Percentiles rank a stretch among this genome's conserved stretches.
Evolutionary conservation across 1,139 yeast species (phyloP).

Genomic region (Taphrina flavorubra): DNA sequence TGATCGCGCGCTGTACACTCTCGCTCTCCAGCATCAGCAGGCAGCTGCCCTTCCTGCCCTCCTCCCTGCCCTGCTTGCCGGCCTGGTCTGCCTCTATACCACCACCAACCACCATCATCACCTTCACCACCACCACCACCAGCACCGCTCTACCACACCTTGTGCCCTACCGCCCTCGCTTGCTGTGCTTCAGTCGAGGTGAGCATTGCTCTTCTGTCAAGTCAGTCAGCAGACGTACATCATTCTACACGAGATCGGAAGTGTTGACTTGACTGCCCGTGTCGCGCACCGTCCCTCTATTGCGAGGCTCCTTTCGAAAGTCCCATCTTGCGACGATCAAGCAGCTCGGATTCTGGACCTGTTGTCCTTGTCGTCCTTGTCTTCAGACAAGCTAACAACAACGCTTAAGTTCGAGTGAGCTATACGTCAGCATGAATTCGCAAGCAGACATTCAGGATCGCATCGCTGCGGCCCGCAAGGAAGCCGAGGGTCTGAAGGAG

Average conservation of each 20-base stretch:
- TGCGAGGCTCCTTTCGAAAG: slow-evolving; percentile 6
- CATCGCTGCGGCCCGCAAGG: slow-evolving; percentile 46
- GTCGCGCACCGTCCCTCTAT: not conserved
- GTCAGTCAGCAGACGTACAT: too few relatives aligned
- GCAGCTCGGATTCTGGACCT: not conserved
- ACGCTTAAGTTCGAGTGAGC: not conserved
- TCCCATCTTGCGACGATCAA: not conserved
- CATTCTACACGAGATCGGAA: too few relatives aligned
- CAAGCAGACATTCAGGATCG: slow-evolving; percentile 44
- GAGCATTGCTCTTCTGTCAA: too few relatives aligned
- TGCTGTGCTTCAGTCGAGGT: too few relatives aligned
- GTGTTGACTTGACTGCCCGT: not conserved
- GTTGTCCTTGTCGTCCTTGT: not conserved
- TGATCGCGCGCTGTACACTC: not conserved
- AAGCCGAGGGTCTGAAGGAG: slow-evolving; percentile 45
- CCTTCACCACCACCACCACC: slow-evolving; percentile 1
- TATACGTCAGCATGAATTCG: slow-evolving; percentile 14
- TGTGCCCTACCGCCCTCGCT: too few relatives aligned
- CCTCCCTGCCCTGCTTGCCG: slow-evolving; percentile 2
- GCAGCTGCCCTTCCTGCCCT: not conserved
- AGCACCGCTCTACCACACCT: too few relatives aligned
- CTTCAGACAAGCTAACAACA: not conserved
- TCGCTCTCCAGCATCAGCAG: not conserved
- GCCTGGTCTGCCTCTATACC: not conserved
- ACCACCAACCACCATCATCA: not conserved